A percentile compares a stretch with the other conserved stretches of the same genome.
Conservation (phyloP, 208 protist species). For the Trichomonas vaginalis region DNA sequence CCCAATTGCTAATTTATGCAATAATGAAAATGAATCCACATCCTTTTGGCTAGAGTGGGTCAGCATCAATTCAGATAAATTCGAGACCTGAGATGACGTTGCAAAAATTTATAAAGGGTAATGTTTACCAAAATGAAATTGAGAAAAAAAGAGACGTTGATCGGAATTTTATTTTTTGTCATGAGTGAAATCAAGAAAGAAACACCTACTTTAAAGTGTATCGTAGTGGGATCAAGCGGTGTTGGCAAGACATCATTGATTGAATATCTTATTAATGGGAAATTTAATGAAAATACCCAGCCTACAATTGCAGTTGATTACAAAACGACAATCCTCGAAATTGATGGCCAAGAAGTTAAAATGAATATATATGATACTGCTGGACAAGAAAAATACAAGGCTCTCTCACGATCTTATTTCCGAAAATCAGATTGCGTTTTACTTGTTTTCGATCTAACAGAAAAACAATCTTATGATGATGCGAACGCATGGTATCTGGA, state of each 20-base stretch:
- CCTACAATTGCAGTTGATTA: background rate
- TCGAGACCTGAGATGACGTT: too few relatives aligned
- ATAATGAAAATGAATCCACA: too few relatives aligned
- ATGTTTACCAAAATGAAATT: too few relatives aligned
- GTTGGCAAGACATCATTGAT: background rate
- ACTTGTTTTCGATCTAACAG: background rate
- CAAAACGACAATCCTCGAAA: background rate
- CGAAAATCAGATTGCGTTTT: background rate
- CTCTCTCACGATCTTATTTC: background rate
- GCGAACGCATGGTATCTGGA: background rate
- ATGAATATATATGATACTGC: slow-evolving; percentile 11
- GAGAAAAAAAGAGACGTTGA: too few relatives aligned
- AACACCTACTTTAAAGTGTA: background rate
- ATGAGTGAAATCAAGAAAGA: too few relatives aligned
- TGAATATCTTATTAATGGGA: background rate
- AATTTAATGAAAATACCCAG: too few relatives aligned
- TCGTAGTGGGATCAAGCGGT: background rate
- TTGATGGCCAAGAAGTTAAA: background rate
- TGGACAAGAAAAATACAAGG: background rate
- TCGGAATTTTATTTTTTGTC: too few relatives aligned
- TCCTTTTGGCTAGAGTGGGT: too few relatives aligned
- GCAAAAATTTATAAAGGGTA: too few relatives aligned
- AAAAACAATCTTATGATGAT: background rate
- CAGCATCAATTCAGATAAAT: too few relatives aligned
- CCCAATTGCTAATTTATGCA: too few relatives aligned